phyloP scores from a whole-genome alignment of 2,329 filamentous ascomycete species.

The Myriosclerotinia scirpicola region DNA sequence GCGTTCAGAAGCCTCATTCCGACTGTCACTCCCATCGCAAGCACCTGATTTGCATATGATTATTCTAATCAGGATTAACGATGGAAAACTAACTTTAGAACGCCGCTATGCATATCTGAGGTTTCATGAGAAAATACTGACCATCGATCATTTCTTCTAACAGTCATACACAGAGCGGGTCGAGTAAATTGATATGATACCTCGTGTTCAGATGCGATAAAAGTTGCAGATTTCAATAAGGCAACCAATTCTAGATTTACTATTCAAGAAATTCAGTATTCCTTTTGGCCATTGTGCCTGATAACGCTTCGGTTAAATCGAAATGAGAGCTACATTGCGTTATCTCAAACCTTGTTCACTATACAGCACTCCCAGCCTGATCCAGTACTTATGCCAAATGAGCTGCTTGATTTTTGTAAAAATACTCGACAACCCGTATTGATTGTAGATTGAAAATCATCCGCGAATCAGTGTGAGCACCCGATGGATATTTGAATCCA shows the following conservation, averaged over 20 bases:
- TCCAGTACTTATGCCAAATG: background rate
- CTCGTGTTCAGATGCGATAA: background rate
- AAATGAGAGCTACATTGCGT: background rate
- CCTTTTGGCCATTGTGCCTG: background rate
- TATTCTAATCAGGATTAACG: background rate
- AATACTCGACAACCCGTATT: background rate
- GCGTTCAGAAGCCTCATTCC: background rate
- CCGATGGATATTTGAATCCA: background rate
- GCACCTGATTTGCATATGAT: background rate
- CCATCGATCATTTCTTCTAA: background rate
- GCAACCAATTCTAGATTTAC: conserved; percentile 10
- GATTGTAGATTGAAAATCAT: background rate
- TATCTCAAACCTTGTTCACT: background rate
- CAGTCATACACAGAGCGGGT: background rate
- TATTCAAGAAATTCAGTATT: background rate
- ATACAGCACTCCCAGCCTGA: background rate
- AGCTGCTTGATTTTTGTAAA: background rate
- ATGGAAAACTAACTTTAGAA: background rate
- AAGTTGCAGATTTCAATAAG: background rate
- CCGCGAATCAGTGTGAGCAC: background rate
- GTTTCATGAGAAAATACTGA: background rate
- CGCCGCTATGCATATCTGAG: background rate
- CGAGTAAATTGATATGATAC: background rate
- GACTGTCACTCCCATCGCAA: background rate
- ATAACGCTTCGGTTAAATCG: background rate